Conservation (phyloP, 2,329 filamentous ascomycete genomes). For the Paramyrothecium roridum region DNA sequence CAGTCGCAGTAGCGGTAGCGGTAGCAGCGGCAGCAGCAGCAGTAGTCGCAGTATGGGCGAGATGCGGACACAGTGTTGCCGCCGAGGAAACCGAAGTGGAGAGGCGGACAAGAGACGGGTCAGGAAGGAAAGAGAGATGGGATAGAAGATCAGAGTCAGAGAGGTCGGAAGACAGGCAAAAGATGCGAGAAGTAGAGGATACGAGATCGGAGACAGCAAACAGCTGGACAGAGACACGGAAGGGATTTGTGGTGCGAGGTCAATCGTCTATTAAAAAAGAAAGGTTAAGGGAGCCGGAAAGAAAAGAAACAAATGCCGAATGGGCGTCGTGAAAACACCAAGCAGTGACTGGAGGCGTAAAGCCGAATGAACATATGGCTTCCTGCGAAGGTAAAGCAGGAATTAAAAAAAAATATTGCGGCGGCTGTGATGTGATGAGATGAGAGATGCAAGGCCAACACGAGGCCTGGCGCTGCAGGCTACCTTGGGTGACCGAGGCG, state of each 20-base stretch:
- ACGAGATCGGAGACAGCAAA: conserved; percentile 7
- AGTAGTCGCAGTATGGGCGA: neutral
- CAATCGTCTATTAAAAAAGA: conserved; percentile 6
- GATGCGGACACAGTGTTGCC: conserved; percentile 1
- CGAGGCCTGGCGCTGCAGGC: no score
- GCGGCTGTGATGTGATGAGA: no score
- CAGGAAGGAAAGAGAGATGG: neutral
- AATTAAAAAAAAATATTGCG: no score
- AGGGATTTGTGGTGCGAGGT: conserved; percentile 10
- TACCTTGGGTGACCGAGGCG: no score
- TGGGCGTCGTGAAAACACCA: no score
- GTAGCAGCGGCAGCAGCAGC: neutral
- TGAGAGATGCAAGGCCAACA: no score
- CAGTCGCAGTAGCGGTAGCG: neutral
- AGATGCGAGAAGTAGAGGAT: neutral
- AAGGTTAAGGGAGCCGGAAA: conserved; percentile 1
- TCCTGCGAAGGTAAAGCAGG: no score
- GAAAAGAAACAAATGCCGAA: neutral
- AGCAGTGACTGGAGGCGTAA: no score
- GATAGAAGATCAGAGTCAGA: no score
- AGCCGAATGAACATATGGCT: no score
- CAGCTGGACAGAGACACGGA: conserved; percentile 5
- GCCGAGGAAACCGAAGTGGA: neutral
- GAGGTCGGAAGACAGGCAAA: neutral
- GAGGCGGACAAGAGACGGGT: neutral